Evolutionary conservation across 192 early-diverging fungal genomes (phyloP), one percentile per base, ranked within the genome.

Genomic region (Spizellomyces sp.): DNA sequence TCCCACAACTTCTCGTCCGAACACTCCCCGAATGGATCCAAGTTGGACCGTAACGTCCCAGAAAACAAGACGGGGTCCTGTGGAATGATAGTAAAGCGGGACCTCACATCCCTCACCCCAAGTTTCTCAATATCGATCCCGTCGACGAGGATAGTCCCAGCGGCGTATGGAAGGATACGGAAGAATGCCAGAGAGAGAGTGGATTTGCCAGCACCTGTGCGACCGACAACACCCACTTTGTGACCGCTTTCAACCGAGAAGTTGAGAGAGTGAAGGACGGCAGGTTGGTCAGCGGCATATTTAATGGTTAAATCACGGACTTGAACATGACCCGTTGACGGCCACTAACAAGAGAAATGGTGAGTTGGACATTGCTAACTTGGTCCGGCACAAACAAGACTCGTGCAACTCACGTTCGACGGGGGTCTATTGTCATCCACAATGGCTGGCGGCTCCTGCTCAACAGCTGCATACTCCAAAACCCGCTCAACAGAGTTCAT

Each of bases 381-480:
- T n/a, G 10, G n/a, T 52, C n/a, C n/a, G n/a, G n/a, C n/a, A 52
- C n/a, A n/a, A 52, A 52, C 50, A 52, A 52, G n/a, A 52, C 50
- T 10, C n/a, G 10, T n/a, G 10, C 10, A 52, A 52, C n/a, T n/a
- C n/a, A n/a, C n/a, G n/a, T 27, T 61, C 36, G 62, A 14, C 7
- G 62, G 60, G 5, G 70, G 70, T 45, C 62, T n/a, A 5, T 14
- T 4, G n/a, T 63, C 80, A 9, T 85, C 84, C n/a, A 90, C 80
- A n/a, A 87, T 69, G 41, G 84, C 77, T n/a, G 90, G 77, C 0
- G 90, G 85, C 63, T 98, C 96, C 72, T 95, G 90, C 42, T 93
- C 92, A 44, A 96, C 69, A 5, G 79, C 61, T 65, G 93, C 63
- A 67, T 97, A 98, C 80, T 97, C 94, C 44, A 85, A 77, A 21